Base-by-base conservation (phyloP, 2,329 filamentous ascomycete genomes). In the Diplodia sapinea region DNA sequence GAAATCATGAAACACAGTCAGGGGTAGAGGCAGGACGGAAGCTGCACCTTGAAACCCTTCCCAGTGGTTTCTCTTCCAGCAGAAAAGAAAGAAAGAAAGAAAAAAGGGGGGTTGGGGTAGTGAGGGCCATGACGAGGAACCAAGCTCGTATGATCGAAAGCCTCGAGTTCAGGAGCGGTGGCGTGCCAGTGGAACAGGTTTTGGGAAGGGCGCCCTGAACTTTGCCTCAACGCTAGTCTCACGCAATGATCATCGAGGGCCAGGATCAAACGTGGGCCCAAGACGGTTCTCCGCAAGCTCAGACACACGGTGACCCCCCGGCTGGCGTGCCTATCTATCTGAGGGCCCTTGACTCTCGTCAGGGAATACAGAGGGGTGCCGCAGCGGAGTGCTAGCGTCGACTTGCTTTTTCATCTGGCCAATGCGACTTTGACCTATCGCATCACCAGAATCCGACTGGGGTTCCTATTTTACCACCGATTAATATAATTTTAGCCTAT, bases 121-220 rank as follows among this genome's bases (percentile, higher is more conserved):
- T 26, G 20, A 59, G 33, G 38, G 56, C 17, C 20, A 20, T 6
- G 43, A n/a, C 20, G 7, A 62, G 57, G 8, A 47, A 50, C 26
- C 57, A 15, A n/a, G n/a, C 6, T 11, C 4, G 29, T 51, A 63
- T 51, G 59, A 23, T 63, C 36, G 26, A 31, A 23, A 15, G 17
- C 15, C 7, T 51, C 3, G 29, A 49, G 26, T 31, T 9, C 20
- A 43, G 40, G 29, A 36, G 40, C 15, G 26, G 40, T 17, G 40
- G 29, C 26, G 47, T 5, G 26, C 26, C 31, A 36, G 47, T 63
- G n/a, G 50, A 63, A 31, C 43, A 63, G 15, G 43, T 38, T 51
- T 63, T 63, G 43, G 13, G 38, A 63, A 38, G 59, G 59, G 47
- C 6, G 20, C 38, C 59, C 59, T 63, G 31, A 61, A 43, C 59